Evolutionary conservation across 2,329 filamentous ascomycete genomes (phyloP).

Genomic region (Penicillium capsulatum): DNA sequence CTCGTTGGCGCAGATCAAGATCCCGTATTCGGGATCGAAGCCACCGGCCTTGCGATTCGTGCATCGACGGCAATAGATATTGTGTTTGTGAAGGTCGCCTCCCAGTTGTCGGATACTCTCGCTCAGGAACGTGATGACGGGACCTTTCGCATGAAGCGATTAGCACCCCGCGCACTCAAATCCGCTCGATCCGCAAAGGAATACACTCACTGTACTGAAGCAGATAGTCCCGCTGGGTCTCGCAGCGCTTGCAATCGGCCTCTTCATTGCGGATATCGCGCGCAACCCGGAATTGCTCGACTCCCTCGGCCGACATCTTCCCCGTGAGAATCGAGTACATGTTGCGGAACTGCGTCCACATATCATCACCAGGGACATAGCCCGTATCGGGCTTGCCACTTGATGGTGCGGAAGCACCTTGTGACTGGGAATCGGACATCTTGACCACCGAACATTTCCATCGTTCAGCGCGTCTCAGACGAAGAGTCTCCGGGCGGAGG

Average conservation of each 20-base stretch:
- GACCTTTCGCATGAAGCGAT: constrained; percentile 45
- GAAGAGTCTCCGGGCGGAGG: constrained; percentile 32
- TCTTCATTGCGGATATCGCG: constrained; percentile 72
- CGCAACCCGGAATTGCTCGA: constrained; percentile 71
- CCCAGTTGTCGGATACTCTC: constrained; percentile 77
- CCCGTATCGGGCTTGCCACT: constrained; percentile 31
- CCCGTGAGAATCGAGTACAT: constrained; percentile 80
- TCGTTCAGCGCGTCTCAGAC: too few species aligned
- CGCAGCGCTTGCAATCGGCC: constrained; percentile 74
- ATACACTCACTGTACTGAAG: constrained; percentile 61
- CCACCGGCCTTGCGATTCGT: constrained; percentile 70
- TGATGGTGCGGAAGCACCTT: constrained; percentile 19
- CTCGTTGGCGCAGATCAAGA: constrained; percentile 89
- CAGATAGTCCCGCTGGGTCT: constrained; percentile 76
- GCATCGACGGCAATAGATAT: constrained; percentile 80
- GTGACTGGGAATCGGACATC: constrained; percentile 32
- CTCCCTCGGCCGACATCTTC: constrained; percentile 63
- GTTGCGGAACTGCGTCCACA: constrained; percentile 65
- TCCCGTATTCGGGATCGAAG: constrained; percentile 81
- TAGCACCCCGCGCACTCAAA: constrained; percentile 2
- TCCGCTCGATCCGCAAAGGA: too few species aligned
- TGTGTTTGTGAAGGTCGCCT: constrained; percentile 66
- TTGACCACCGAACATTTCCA: constrained; percentile 8
- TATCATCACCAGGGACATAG: constrained; percentile 40
- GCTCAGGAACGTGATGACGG: constrained; percentile 79